Conservation (phyloP, 2,329 filamentous ascomycete species). For the Fusarium nanum region DNA sequence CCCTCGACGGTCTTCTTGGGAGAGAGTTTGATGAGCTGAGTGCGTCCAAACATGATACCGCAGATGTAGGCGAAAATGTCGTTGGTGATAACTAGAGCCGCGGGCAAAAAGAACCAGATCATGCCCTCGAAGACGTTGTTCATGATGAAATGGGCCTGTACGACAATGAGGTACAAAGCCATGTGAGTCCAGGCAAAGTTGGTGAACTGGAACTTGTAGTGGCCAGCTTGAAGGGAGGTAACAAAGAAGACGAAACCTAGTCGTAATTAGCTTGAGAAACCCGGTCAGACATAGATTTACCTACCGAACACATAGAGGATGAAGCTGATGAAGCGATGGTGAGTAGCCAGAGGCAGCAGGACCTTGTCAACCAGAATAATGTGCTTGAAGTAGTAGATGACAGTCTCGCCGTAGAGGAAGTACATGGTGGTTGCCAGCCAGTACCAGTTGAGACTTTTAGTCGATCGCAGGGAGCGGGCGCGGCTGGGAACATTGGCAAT, state of each 20-base stretch:
- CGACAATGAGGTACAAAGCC: slow-evolving; percentile 97
- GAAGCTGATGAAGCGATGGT: slow-evolving; percentile 99
- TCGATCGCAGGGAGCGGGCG: slow-evolving; percentile 90
- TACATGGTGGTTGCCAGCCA: slow-evolving; percentile 99
- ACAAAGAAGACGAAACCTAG: slow-evolving; percentile 98
- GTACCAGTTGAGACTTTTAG: slow-evolving; percentile 98
- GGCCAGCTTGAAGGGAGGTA: slow-evolving; percentile 89
- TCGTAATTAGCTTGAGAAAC: slow-evolving; percentile 29
- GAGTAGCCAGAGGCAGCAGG: slow-evolving; percentile 90
- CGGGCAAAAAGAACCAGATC: slow-evolving; percentile 99
- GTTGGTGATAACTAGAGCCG: slow-evolving; percentile 95
- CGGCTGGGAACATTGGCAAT: slow-evolving; percentile 95
- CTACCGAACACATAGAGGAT: slow-evolving; percentile 96
- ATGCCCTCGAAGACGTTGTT: slow-evolving; percentile 99
- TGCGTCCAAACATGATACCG: slow-evolving; percentile 95
- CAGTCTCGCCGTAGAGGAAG: slow-evolving; percentile 97
- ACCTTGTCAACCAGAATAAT: slow-evolving; percentile 95
- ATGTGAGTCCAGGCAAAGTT: slow-evolving; percentile 99
- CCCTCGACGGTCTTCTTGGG: slow-evolving; percentile 99
- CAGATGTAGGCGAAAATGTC: slow-evolving; percentile 99
- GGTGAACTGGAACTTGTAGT: slow-evolving; percentile 98
- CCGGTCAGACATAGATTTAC: slow-evolving; percentile 42
- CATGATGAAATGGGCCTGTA: slow-evolving; percentile 99
- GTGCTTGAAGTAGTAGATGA: slow-evolving; percentile 99
- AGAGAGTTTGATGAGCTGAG: slow-evolving; percentile 96